Percentiles rank a stretch among this genome's conserved stretches.
Conservation (phyloP, 495 filamentous ascomycete species). For the Annulohypoxylon maeteangense region DNA sequence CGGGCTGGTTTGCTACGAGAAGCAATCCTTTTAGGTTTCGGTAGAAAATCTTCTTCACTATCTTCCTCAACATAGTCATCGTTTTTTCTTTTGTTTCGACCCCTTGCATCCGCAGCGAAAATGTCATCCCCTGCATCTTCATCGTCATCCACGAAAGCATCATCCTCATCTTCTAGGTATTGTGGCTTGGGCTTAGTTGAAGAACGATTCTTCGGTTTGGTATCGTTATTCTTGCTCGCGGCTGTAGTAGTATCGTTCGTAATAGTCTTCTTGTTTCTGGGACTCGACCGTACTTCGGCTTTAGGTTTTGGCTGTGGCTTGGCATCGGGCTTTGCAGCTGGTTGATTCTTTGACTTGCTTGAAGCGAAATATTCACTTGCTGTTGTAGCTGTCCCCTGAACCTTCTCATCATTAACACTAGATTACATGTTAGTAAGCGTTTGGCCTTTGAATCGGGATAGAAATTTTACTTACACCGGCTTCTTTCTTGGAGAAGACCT, state of each 20-base stretch:
- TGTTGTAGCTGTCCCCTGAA: conserved; percentile 58
- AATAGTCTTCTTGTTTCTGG: conserved; percentile 50
- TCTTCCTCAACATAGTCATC: conserved; percentile 74
- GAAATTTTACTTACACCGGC: conserved; percentile 46
- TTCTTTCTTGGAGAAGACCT: conserved; percentile 58
- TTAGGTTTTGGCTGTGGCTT: conserved; percentile 47
- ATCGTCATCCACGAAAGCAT: conserved; percentile 67
- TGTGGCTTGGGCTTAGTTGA: conserved; percentile 46
- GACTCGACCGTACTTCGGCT: conserved; percentile 53
- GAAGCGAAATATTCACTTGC: conserved; percentile 63
- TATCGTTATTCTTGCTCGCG: conserved; percentile 40
- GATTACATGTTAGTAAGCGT: conserved; percentile 1
- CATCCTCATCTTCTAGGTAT: conserved; percentile 54
- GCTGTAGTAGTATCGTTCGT: conserved; percentile 35
- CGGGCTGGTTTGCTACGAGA: conserved; percentile 56
- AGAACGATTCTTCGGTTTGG: conserved; percentile 48
- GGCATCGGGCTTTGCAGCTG: conserved; percentile 49
- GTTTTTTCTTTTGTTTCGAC: conserved; percentile 68
- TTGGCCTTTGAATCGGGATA: neutral
- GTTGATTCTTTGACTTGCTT: conserved; percentile 51
- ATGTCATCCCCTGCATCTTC: conserved; percentile 79
- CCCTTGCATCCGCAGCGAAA: conserved; percentile 71
- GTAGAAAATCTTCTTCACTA: conserved; percentile 65
- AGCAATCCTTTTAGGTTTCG: conserved; percentile 60
- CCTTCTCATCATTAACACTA: conserved; percentile 43